Conservation (phyloP, 441 rosid genomes). For the Pelargonium myrrhifolium region DNA sequence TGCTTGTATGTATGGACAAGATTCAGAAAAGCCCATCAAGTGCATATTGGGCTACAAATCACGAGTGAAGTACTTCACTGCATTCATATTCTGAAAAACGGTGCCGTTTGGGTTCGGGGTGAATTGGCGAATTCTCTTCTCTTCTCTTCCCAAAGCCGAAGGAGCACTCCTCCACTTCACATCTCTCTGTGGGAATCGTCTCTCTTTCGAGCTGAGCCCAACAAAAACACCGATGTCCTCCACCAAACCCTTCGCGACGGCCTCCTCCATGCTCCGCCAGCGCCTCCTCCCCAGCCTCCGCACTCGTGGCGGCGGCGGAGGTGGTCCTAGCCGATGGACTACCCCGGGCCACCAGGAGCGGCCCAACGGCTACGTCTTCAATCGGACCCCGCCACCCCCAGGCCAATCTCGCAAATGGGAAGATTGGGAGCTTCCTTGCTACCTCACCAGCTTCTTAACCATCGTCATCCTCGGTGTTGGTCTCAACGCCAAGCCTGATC, state of each 20-base stretch:
- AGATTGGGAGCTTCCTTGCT: conserved; percentile 96
- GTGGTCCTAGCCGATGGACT: conserved; percentile 65
- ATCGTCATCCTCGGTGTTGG: conserved; percentile 37
- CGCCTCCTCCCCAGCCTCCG: conserved; percentile 41
- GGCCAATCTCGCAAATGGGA: conserved; percentile 89
- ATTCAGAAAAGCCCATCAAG: too few species aligned
- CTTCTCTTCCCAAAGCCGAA: too few species aligned
- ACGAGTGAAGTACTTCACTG: too few species aligned
- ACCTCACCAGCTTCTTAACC: conserved; percentile 83
- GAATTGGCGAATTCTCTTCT: too few species aligned
- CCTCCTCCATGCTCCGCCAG: conserved; percentile 48
- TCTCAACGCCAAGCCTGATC: conserved; percentile 30
- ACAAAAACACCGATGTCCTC: not conserved
- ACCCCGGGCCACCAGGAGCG: conserved; percentile 72
- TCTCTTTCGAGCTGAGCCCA: not conserved
- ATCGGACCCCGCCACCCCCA: conserved; percentile 56
- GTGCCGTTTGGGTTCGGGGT: too few species aligned
- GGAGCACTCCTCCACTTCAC: too few species aligned
- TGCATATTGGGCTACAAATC: too few species aligned
- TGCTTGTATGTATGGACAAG: too few species aligned
- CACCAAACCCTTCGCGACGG: conserved; percentile 23
- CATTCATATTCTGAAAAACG: too few species aligned
- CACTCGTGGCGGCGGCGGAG: conserved; percentile 33
- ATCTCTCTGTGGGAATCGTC: not conserved
- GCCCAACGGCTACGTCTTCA: conserved; percentile 73